Conservation (phyloP, 2,329 filamentous ascomycete genomes). For the Calonectria leucothoes region DNA sequence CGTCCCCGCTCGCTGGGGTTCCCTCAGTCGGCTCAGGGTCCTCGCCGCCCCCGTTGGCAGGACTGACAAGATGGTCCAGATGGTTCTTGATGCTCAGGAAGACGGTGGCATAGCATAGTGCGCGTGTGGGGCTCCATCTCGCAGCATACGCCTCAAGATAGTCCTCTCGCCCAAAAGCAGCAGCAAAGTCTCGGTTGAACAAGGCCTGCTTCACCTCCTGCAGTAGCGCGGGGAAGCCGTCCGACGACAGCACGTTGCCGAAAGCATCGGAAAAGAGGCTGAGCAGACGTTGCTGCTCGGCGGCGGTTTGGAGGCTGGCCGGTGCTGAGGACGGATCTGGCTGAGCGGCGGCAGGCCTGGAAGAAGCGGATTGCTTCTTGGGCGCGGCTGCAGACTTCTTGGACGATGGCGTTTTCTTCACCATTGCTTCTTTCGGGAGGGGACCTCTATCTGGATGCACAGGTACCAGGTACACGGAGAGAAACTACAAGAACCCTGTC, state of each 20-base stretch:
- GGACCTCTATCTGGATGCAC: conserved; percentile 12
- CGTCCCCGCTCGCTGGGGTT: not conserved
- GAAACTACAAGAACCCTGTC: not conserved
- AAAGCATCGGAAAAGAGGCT: conserved; percentile 80
- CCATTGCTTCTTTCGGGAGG: conserved; percentile 34
- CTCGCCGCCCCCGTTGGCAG: not conserved
- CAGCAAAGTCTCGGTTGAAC: conserved; percentile 85
- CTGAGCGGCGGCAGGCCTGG: conserved; percentile 7
- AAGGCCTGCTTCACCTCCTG: conserved; percentile 89
- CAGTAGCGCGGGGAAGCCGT: conserved; percentile 66
- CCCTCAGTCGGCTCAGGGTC: not conserved
- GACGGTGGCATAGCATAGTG: conserved; percentile 81
- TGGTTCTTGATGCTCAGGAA: conserved; percentile 54
- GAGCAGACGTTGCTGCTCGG: conserved; percentile 74
- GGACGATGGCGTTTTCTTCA: conserved; percentile 36
- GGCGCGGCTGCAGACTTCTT: conserved; percentile 32
- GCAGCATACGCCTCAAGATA: conserved; percentile 86
- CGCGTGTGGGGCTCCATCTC: conserved; percentile 89
- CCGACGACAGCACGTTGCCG: conserved; percentile 57
- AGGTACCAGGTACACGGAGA: not conserved
- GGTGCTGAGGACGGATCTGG: conserved; percentile 6
- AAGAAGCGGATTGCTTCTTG: conserved; percentile 29
- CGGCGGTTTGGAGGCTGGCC: conserved; percentile 31
- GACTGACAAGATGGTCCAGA: conserved; percentile 42
- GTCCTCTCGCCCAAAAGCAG: conserved; percentile 79